Conservation (phyloP, 1,284 basidiomycete species). For the Apiotrichum akiyoshidainum region DNA sequence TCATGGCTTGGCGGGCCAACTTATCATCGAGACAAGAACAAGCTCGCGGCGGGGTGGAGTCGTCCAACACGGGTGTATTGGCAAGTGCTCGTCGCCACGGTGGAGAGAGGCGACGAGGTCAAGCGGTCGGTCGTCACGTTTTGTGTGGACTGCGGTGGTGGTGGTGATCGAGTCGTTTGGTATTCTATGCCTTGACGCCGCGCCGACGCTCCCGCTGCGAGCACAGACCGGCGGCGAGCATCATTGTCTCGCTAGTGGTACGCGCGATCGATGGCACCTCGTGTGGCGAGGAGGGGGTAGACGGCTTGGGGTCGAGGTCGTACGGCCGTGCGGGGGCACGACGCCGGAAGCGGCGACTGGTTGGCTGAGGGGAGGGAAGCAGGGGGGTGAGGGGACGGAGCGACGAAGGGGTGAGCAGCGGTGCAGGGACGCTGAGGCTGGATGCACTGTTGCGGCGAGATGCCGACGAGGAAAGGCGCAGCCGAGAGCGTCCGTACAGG, state of each 20-base stretch:
- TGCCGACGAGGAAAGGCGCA: not conserved
- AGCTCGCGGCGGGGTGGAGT: not conserved
- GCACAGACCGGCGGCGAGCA: constrained; percentile 18
- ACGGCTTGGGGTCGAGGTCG: not conserved
- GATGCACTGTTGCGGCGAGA: constrained; percentile 7
- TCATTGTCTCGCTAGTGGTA: constrained; percentile 20
- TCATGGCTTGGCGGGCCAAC: not conserved
- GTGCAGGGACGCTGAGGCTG: not conserved
- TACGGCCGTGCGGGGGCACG: not conserved
- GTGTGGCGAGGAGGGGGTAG: not conserved
- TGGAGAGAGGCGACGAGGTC: not conserved
- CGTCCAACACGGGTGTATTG: not conserved
- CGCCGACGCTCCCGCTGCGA: constrained; percentile 14
- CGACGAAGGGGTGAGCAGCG: constrained; percentile 6
- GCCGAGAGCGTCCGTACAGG: constrained; percentile 12
- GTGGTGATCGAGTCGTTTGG: too few relatives aligned
- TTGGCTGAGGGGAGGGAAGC: constrained; percentile 10
- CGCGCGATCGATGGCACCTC: constrained; percentile 7
- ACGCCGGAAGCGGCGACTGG: not conserved
- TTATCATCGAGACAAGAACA: not conserved
- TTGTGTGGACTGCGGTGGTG: not conserved
- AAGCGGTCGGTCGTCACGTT: not conserved
- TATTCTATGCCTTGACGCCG: not conserved
- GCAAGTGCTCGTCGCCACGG: too few relatives aligned
- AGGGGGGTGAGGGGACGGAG: constrained; percentile 9